These are phyloP conservation scores for Leccinum truebloodii DNA, from an alignment of 768 basidiomycete genomes.

Conservation along the genomic window DNA sequence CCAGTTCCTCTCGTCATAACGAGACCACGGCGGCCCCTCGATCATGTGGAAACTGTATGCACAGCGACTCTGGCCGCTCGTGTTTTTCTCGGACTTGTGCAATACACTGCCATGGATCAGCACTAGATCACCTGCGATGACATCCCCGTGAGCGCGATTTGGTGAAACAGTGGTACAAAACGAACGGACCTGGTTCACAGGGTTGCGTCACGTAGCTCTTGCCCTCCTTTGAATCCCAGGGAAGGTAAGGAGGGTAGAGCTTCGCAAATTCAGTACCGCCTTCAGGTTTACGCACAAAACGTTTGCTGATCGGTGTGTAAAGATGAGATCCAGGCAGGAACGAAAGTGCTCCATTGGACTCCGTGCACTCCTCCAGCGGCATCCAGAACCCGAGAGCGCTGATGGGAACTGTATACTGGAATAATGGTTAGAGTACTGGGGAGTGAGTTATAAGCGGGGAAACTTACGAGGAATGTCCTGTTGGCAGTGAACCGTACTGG, in stretches of 20 bases:
- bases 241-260: slow-evolving; percentile 39
- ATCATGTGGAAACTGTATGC: slow-evolving; percentile 98
- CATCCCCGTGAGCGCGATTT: background rate
- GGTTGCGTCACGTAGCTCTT: slow-evolving; percentile 64
- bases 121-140: slow-evolving; percentile 73
- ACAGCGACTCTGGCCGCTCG: slow-evolving; percentile 74
- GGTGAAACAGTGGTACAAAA: background rate
- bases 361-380: slow-evolving; percentile 86
- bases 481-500: slow-evolving; percentile 43
- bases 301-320: slow-evolving; percentile 68
- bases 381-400: slow-evolving; percentile 97
- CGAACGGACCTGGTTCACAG: slow-evolving; percentile 65
- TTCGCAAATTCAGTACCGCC: slow-evolving; percentile 87
- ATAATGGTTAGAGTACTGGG: background rate
- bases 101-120: slow-evolving; percentile 92
- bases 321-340: slow-evolving; percentile 92
- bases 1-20: slow-evolving; percentile 94
- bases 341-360: slow-evolving; percentile 79
- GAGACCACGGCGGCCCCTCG: slow-evolving; percentile 66
- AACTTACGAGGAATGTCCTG: background rate
- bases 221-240: background rate
- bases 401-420: slow-evolving; percentile 88
- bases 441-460: background rate
- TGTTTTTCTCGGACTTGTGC: slow-evolving; percentile 90
- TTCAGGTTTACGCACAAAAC: slow-evolving; percentile 75